phyloP scores from a whole-genome alignment of 805 yeast species.

The Schizosaccharomyces pombe region DNA sequence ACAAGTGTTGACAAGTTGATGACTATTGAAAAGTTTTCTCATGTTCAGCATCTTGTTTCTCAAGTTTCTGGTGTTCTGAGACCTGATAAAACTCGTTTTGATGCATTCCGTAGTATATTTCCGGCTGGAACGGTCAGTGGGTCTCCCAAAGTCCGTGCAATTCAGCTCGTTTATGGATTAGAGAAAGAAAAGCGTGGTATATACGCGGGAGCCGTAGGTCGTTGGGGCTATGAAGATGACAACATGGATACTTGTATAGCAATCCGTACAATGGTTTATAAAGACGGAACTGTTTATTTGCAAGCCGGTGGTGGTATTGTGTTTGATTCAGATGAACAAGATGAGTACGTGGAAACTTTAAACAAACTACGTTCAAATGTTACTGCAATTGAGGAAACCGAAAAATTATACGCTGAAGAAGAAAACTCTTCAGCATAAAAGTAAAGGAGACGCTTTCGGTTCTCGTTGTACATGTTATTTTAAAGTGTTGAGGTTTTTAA shows the following conservation, averaged over 20 bases:
- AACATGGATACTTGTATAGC: conserved; percentile 97
- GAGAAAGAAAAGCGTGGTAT: conserved; percentile 88
- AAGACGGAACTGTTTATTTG: conserved; percentile 69
- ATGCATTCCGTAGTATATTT: conserved; percentile 90
- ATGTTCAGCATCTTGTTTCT: conserved; percentile 88
- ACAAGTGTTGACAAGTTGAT: conserved; percentile 73
- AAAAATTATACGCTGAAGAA: conserved; percentile 33
- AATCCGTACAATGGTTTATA: conserved; percentile 83
- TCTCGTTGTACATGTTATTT: too few relatives aligned
- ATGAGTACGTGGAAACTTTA: conserved; percentile 88
- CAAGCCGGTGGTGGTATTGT: conserved; percentile 99
- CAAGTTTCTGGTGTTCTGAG: conserved; percentile 85
- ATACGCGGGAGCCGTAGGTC: conserved; percentile 97
- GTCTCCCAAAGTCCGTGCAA: conserved; percentile 91
- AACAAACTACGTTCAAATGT: conserved; percentile 91
- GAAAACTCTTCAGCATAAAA: not conserved
- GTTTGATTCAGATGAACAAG: conserved; percentile 79
- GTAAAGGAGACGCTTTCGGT: too few relatives aligned
- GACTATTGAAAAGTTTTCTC: conserved; percentile 81
- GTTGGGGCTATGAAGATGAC: conserved; percentile 88
- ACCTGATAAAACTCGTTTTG: conserved; percentile 66
- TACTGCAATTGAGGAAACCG: conserved; percentile 80
- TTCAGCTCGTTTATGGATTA: conserved; percentile 76
- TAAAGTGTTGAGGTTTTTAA: too few relatives aligned
- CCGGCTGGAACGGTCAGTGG: conserved; percentile 99